Conservation (phyloP, 345 rosid species). For the Hypericum androsaemum region DNA sequence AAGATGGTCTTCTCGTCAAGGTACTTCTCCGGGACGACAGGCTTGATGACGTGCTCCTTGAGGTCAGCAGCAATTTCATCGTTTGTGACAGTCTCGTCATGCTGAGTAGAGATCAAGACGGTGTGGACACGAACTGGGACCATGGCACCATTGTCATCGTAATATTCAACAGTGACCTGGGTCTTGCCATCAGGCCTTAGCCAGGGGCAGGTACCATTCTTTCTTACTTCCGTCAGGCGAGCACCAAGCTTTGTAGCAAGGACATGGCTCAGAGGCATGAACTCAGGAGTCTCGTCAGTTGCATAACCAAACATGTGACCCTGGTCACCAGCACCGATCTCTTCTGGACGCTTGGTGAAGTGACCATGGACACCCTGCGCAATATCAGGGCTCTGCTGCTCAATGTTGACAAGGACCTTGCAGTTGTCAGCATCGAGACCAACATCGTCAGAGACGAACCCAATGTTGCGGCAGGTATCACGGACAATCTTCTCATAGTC, state of each 20-base stretch:
- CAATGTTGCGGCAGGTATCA: conserved; percentile 25
- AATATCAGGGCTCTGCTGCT: conserved; percentile 30
- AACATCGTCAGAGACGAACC: conserved; percentile 25
- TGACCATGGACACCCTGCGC: conserved; percentile 34
- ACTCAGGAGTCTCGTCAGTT: conserved; percentile 28
- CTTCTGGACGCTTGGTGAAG: conserved; percentile 33
- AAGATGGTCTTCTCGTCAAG: conserved; percentile 35
- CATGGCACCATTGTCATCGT: conserved; percentile 26
- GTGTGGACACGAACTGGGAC: conserved; percentile 31
- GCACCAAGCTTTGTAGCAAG: conserved; percentile 33
- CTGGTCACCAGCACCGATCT: conserved; percentile 32
- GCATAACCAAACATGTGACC: conserved; percentile 34
- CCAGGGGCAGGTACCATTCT: conserved; percentile 30
- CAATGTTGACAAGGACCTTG: conserved; percentile 31
- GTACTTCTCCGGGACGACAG: conserved; percentile 30
- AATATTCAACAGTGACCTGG: conserved; percentile 28
- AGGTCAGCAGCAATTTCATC: conserved; percentile 31
- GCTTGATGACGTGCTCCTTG: conserved; percentile 30
- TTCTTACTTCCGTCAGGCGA: conserved; percentile 26
- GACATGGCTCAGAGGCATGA: conserved; percentile 31
- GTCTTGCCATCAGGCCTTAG: conserved; percentile 30
- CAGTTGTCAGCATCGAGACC: conserved; percentile 32
- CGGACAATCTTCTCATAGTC: conserved; percentile 33
- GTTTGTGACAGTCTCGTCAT: conserved; percentile 31
- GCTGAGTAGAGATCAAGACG: conserved; percentile 31